A percentile compares a stretch with the other conserved stretches of the same genome.
Evolutionary conservation across 805 yeast species (phyloP).

Genomic region (Groenewaldozyma salmanticensis): DNA sequence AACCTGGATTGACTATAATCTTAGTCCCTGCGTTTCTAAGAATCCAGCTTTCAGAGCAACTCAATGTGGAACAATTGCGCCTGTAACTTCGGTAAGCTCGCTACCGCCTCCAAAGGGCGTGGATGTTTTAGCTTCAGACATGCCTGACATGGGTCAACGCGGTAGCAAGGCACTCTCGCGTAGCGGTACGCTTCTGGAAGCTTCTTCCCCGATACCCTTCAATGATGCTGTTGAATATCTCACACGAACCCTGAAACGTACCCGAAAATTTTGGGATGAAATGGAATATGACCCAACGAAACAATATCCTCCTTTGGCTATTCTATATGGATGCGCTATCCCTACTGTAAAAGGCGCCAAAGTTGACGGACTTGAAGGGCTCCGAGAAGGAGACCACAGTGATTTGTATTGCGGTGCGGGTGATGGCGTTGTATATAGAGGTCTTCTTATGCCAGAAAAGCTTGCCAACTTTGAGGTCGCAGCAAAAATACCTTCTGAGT

Average conservation of each 20-base stretch:
- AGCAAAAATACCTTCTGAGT: conserved; percentile 51
- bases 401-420: conserved; percentile 83
- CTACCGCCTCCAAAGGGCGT: background rate
- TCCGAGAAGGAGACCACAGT: conserved; percentile 60
- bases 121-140: background rate
- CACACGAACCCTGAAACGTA: conserved; percentile 45
- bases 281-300: conserved; percentile 44
- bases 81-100: conserved; percentile 2
- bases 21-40: conserved; percentile 60
- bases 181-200: background rate
- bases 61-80: conserved; percentile 4
- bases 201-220: conserved; percentile 9
- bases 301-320: conserved; percentile 72
- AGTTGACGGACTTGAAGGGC: conserved; percentile 52
- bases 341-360: conserved; percentile 81
- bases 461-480: conserved; percentile 52
- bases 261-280: conserved; percentile 48
- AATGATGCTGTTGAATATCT: conserved; percentile 60
- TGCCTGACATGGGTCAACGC: conserved; percentile 2
- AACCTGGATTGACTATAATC: conserved; percentile 65
- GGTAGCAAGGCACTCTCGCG: background rate
- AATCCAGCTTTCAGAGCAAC: conserved; percentile 12
- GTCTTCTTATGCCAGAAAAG: conserved; percentile 72
- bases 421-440: conserved; percentile 84
- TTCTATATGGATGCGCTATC: conserved; percentile 69